Evolutionary conservation across 495 filamentous ascomycete species (phyloP).

Genomic region (Delitschia confertaspora): DNA sequence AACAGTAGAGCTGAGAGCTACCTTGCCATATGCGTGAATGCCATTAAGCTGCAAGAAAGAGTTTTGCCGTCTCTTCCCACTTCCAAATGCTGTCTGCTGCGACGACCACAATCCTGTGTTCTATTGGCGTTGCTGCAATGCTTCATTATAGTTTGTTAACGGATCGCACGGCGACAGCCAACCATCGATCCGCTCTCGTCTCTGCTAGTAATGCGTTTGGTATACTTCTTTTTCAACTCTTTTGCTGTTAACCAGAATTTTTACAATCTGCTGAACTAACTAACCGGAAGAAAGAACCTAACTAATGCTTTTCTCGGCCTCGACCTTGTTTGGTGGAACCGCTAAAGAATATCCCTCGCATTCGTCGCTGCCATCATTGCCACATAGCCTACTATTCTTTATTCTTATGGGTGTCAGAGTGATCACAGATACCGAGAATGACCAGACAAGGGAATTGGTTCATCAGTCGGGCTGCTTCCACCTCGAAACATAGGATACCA

Average conservation of each 20-base stretch:
- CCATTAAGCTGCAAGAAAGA: constrained; percentile 38
- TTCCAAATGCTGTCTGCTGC: constrained; percentile 30
- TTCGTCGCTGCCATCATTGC: constrained; percentile 21
- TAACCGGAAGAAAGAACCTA: no score
- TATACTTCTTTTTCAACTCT: background rate
- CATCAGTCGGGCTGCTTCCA: constrained; percentile 33
- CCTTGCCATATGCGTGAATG: constrained; percentile 39
- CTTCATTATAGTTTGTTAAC: constrained; percentile 10
- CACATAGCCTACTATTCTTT: constrained; percentile 34
- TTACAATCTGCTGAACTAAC: no score
- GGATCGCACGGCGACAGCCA: constrained; percentile 10
- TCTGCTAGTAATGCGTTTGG: background rate
- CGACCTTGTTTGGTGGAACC: constrained; percentile 31
- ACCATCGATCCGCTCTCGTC: background rate
- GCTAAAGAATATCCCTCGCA: constrained; percentile 23
- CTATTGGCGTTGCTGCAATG: constrained; percentile 23
- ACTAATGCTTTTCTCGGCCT: constrained; percentile 33
- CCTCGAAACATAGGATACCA: constrained; percentile 34
- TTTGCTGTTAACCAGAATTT: no score
- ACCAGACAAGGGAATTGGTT: constrained; percentile 29
- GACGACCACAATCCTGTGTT: constrained; percentile 42
- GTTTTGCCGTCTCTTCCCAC: constrained; percentile 32
- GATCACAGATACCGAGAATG: constrained; percentile 35
- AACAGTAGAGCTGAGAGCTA: constrained; percentile 35
- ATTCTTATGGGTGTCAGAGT: constrained; percentile 35